Conservation (phyloP, 768 basidiomycete species). For the Mycena albidolilacea region DNA sequence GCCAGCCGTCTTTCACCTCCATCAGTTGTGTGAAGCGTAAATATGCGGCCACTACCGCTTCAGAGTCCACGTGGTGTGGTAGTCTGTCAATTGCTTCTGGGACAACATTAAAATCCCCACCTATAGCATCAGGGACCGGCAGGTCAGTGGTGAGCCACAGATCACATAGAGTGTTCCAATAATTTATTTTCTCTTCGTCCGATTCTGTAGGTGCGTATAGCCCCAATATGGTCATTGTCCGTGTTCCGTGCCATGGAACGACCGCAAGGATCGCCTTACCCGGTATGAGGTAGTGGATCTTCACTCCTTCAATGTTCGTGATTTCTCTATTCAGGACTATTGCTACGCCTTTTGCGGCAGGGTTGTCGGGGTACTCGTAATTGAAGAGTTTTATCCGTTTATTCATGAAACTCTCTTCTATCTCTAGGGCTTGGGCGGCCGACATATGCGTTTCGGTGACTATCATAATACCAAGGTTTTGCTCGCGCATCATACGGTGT, state of each 20-base stretch:
- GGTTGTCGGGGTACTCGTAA: not conserved
- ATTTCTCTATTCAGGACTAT: constrained; percentile 28
- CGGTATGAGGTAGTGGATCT: constrained; percentile 13
- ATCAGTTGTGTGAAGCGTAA: not conserved
- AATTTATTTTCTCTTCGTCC: constrained; percentile 2
- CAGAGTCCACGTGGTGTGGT: not conserved
- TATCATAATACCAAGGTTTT: not conserved
- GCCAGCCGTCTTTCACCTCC: not conserved
- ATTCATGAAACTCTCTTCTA: not conserved
- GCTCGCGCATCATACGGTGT: not conserved
- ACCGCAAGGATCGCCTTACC: constrained; percentile 19
- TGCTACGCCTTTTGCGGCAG: not conserved
- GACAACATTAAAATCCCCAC: constrained; percentile 45
- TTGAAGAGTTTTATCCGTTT: not conserved
- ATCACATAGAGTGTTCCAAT: constrained; percentile 34
- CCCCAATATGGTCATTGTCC: constrained; percentile 34
- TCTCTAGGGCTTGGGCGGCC: not conserved
- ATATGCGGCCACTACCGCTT: not conserved
- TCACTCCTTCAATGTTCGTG: constrained; percentile 5
- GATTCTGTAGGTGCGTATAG: constrained; percentile 43
- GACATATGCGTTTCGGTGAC: not conserved
- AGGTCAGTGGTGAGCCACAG: constrained; percentile 23
- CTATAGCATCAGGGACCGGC: not conserved
- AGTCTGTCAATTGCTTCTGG: constrained; percentile 23
- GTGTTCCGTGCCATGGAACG: constrained; percentile 13